phyloP scores from a whole-genome alignment of 768 basidiomycete genomes.

The Mycena leptocephala region DNA sequence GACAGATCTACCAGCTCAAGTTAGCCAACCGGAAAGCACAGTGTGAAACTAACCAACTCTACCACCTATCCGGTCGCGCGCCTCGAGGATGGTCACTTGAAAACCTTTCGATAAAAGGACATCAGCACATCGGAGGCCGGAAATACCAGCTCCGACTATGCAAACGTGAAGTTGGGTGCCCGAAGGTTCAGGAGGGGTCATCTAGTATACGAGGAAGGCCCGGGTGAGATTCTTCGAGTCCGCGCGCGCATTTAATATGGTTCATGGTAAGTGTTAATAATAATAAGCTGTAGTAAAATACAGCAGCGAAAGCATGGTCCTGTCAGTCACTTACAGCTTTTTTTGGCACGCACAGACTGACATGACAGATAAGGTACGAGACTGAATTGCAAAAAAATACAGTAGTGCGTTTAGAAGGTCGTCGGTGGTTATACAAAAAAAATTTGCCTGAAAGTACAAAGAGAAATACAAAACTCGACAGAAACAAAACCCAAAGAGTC shows the following conservation, averaged over 20 bases:
- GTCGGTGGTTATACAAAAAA: background rate
- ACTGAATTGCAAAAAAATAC: background rate
- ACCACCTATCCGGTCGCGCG: conserved; percentile 39
- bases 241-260: conserved; percentile 23
- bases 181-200: background rate
- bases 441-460: background rate
- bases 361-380: background rate
- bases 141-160: conserved; percentile 40
- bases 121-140: conserved; percentile 37
- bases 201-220: background rate
- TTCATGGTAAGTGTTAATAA: conserved; percentile 1
- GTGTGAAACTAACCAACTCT: conserved; percentile 27
- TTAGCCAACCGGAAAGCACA: background rate
- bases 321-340: background rate
- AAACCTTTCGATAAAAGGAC: conserved; percentile 34
- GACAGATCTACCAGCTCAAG: conserved; percentile 30
- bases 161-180: conserved; percentile 28
- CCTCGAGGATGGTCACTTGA: conserved; percentile 38
- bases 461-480: background rate
- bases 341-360: background rate
- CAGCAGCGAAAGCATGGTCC: background rate
- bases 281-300: background rate
- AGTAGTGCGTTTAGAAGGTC: background rate
- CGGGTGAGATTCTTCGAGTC: background rate
- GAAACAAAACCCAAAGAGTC: background rate